Conservation (phyloP, 768 basidiomycete species). For the Dacryopinax primogenitus region DNA sequence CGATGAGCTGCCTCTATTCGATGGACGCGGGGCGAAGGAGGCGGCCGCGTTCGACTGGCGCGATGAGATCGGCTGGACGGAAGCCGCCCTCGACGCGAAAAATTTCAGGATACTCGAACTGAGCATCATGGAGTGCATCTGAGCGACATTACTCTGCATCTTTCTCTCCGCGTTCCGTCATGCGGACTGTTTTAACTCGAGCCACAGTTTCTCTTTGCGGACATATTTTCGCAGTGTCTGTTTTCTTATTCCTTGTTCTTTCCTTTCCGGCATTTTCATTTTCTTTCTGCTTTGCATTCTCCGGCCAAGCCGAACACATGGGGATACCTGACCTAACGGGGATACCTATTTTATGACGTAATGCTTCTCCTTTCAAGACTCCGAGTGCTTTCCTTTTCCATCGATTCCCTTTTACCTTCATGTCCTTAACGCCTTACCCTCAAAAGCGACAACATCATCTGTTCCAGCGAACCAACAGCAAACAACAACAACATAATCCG, state of each 20-base stretch:
- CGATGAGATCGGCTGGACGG: constrained; percentile 66
- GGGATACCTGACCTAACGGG: not conserved
- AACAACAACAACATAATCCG: not conserved
- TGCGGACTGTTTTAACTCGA: not conserved
- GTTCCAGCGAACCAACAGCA: not conserved
- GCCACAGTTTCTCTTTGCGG: not conserved
- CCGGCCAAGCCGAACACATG: not conserved
- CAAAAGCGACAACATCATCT: not conserved
- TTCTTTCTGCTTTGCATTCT: not conserved
- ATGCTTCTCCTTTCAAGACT: not conserved
- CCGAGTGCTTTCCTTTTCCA: not conserved
- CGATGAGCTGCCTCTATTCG: constrained; percentile 63
- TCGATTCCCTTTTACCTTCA: not conserved
- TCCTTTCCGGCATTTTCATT: not conserved
- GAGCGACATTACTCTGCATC: constrained; percentile 12
- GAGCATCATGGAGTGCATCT: constrained; percentile 60
- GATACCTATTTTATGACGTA: not conserved
- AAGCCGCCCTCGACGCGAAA: constrained; percentile 59
- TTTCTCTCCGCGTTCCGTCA: constrained; percentile 8
- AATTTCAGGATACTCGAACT: constrained; percentile 71
- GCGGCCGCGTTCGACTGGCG: constrained; percentile 72
- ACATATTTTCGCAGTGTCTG: not conserved
- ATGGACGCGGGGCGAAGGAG: constrained; percentile 73
- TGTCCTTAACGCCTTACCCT: not conserved
- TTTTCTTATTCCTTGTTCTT: not conserved